phyloP scores from a whole-genome alignment of 805 yeast genomes.

The Candida ulmi region DNA sequence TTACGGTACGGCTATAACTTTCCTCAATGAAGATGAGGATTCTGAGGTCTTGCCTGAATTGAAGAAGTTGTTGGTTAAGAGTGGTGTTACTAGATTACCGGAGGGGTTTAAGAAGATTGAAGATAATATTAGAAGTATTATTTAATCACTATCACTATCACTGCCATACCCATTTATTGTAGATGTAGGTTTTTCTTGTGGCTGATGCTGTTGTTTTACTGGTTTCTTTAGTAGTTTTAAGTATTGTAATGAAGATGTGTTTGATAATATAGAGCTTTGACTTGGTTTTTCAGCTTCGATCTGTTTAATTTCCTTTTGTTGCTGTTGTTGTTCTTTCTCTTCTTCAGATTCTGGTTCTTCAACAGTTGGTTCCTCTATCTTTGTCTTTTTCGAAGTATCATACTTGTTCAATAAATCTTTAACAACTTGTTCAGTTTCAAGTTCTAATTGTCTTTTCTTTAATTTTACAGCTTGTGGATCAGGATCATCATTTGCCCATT shows the following conservation, averaged over 20 bases:
- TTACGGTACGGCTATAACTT: conserved; percentile 70
- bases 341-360: conserved; percentile 23
- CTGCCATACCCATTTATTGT: conserved; percentile 1
- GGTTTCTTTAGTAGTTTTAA: conserved; percentile 7
- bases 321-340: conserved; percentile 20
- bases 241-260: conserved; percentile 5
- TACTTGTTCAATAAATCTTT: conserved; percentile 32
- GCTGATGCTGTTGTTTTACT: neutral
- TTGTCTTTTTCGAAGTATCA: conserved; percentile 20
- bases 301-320: conserved; percentile 13
- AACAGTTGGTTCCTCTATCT: conserved; percentile 13
- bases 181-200: neutral
- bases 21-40: conserved; percentile 70
- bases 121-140: conserved; percentile 6
- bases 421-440: conserved; percentile 35
- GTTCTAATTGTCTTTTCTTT: conserved; percentile 32
- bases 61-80: conserved; percentile 16
- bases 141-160: conserved; percentile 4
- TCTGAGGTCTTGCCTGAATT: conserved; percentile 27
- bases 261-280: conserved; percentile 1
- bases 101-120: conserved; percentile 14
- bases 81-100: conserved; percentile 18
- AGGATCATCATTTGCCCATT: conserved; percentile 92
- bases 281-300: conserved; percentile 5
- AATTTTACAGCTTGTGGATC: conserved; percentile 52